Evolutionary conservation across 2,329 filamentous ascomycete species (phyloP).

Genomic region (Fusarium sororula): DNA sequence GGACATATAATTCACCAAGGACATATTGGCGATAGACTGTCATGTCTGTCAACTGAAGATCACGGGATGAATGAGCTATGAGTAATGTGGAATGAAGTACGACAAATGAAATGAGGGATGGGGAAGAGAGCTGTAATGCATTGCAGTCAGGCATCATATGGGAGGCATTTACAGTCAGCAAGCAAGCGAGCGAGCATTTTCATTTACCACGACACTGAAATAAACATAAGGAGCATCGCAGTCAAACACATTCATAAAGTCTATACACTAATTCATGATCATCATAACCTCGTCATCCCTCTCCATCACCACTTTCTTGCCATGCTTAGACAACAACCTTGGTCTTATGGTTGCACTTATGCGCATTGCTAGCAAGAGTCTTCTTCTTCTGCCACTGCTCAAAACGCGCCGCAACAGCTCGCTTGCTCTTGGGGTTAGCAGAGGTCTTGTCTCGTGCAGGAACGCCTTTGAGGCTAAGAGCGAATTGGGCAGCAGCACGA

Average conservation of each 20-base stretch:
- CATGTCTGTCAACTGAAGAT: neutral
- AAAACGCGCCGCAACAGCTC: constrained; percentile 40
- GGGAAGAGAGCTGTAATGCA: neutral
- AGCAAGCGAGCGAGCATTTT: constrained; percentile 4
- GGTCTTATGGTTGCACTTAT: constrained; percentile 42
- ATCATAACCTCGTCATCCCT: constrained; percentile 10
- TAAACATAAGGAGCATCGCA: neutral
- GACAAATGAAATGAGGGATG: neutral
- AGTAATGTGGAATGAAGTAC: neutral
- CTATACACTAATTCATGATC: constrained; percentile 5
- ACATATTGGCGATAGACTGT: neutral
- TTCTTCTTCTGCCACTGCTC: constrained; percentile 38
- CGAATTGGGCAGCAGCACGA: constrained; percentile 56
- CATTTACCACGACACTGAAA: neutral
- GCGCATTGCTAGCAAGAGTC: constrained; percentile 41
- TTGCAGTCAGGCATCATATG: neutral
- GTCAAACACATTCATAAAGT: neutral
- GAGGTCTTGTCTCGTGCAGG: constrained; percentile 46
- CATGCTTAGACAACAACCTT: constrained; percentile 33
- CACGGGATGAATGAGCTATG: too few relatives aligned
- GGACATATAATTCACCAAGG: constrained; percentile 13
- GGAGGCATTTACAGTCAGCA: neutral
- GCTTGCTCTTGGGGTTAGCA: constrained; percentile 39
- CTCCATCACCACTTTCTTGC: neutral
- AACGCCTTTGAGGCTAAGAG: constrained; percentile 48